These are phyloP conservation scores for Plasmodium cynomolgi DNA, from an alignment of 169 alveolate genomes.

Conservation along the genomic window DNA sequence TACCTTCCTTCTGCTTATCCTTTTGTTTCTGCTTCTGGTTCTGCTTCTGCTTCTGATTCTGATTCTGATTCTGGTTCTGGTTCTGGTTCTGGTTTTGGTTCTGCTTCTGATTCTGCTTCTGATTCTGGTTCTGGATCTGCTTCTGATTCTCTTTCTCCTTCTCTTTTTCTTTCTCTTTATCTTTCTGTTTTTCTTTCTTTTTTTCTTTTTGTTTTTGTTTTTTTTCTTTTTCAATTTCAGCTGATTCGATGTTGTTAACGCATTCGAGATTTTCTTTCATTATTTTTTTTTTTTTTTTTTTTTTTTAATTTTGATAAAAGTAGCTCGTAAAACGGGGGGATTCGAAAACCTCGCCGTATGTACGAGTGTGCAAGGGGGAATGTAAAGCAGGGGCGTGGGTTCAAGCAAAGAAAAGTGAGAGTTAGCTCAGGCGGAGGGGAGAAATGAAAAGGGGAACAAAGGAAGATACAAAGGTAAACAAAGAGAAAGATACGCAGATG, in stretches of 20 bases:
- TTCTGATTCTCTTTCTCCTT: not conserved
- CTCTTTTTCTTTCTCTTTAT: not conserved
- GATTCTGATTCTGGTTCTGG: too few species aligned
- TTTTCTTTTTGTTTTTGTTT: not conserved
- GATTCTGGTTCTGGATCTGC: too few species aligned
- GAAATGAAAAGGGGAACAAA: not conserved
- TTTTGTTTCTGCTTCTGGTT: not conserved
- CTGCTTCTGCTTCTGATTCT: not conserved
- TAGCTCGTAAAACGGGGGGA: not conserved
- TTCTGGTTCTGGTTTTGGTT: too few species aligned
- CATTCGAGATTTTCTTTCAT: conserved; percentile 44
- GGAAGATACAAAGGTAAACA: not conserved
- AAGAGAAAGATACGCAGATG: not conserved
- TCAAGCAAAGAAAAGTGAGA: not conserved
- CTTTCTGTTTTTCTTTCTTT: not conserved
- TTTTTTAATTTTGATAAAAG: not conserved
- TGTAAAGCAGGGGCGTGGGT: not conserved
- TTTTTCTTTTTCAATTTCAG: conserved; percentile 19
- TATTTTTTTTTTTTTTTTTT: conserved; percentile 14
- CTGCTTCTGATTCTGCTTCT: too few species aligned
- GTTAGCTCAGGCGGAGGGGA: not conserved
- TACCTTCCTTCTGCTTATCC: not conserved
- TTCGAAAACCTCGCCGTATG: not conserved
- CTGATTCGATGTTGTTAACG: conserved; percentile 3
- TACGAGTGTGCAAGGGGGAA: not conserved